Evolutionary conservation across 1,284 basidiomycete genomes (phyloP).

Genomic region (Coriolopsis trogii): DNA sequence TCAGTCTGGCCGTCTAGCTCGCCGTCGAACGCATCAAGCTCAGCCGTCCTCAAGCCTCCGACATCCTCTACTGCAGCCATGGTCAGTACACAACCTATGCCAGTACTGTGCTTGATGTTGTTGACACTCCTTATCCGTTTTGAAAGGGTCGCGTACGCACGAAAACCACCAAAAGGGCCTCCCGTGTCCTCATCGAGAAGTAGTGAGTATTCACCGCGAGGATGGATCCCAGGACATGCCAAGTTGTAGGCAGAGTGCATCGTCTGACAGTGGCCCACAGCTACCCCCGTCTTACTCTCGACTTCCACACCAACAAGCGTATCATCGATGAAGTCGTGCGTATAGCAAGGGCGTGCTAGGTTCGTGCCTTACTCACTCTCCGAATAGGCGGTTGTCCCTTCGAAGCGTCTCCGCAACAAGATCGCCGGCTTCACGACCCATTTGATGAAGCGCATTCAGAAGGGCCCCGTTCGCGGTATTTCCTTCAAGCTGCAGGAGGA

Average conservation of each 20-base stretch:
- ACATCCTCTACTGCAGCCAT: conserved; percentile 30
- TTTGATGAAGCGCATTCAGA: conserved; percentile 99
- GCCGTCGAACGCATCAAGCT: conserved; percentile 26
- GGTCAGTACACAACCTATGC: conserved; percentile 22
- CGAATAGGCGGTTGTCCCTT: conserved; percentile 89
- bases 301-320: conserved; percentile 99
- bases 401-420: conserved; percentile 99
- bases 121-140: conserved; percentile 13
- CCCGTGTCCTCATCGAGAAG: conserved; percentile 99
- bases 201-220: conserved; percentile 86
- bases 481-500: conserved; percentile 99
- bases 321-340: conserved; percentile 98
- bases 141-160: conserved; percentile 99
- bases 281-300: conserved; percentile 95
- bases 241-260: not conserved
- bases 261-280: conserved; percentile 40
- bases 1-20: conserved; percentile 20
- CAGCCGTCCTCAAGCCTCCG: conserved; percentile 34
- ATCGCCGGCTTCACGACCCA: conserved; percentile 99
- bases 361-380: not conserved
- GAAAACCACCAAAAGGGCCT: conserved; percentile 99
- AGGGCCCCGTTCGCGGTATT: conserved; percentile 99
- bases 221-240: no score
- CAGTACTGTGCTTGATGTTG: not conserved
- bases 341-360: conserved; percentile 28